Percentiles rank a stretch among this genome's conserved stretches.
Evolutionary conservation across 2,329 filamentous ascomycete species (phyloP).

Genomic region (Teratosphaeria gauchensis): DNA sequence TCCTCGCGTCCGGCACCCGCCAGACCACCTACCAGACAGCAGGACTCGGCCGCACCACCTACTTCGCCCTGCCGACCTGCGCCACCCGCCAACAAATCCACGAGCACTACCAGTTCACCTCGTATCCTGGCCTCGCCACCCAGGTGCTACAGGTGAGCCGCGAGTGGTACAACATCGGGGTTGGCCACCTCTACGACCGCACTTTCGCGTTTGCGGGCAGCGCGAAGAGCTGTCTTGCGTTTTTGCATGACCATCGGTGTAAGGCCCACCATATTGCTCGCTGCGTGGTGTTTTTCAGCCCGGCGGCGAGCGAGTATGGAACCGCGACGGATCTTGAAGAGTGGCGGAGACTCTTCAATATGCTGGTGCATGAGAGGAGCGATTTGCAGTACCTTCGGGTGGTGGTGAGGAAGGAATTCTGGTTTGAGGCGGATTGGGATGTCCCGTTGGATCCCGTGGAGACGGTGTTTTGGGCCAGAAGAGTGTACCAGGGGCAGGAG

Average conservation of each 20-base stretch:
- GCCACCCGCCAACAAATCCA: not conserved
- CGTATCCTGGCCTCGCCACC: not conserved
- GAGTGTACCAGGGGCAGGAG: not conserved
- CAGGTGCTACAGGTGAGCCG: not conserved
- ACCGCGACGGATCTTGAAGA: not conserved
- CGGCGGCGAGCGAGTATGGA: not conserved
- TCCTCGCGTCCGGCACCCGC: not conserved
- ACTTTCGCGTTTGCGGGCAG: not conserved
- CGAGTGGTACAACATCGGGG: not conserved
- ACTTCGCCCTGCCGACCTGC: not conserved
- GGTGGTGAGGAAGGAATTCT: not conserved
- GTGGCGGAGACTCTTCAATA: not conserved
- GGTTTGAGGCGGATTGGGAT: not conserved
- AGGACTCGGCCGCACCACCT: not conserved
- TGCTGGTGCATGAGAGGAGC: not conserved
- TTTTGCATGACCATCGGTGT: not conserved
- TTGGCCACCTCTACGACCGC: not conserved
- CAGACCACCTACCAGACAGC: not conserved
- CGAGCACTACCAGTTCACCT: not conserved
- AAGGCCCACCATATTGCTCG: not conserved
- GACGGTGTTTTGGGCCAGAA: not conserved
- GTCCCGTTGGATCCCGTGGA: not conserved
- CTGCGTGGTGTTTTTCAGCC: not conserved
- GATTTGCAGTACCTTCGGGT: not conserved
- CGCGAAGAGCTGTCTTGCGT: not conserved